Evolutionary conservation across 2,329 filamentous ascomycete genomes (phyloP).

Genomic region (Exophiala aquamarina): DNA sequence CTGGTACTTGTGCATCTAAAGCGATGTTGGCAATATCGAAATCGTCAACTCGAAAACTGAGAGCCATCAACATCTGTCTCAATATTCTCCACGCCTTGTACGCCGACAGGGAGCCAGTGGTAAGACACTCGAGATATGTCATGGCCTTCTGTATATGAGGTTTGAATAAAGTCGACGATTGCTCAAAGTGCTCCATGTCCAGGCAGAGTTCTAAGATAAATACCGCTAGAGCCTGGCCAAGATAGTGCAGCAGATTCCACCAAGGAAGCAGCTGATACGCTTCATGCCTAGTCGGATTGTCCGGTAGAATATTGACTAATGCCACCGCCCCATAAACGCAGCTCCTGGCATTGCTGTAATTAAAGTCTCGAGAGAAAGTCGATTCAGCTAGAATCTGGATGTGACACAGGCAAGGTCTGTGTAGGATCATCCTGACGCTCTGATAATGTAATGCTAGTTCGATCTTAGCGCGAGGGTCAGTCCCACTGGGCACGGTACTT

Average conservation of each 20-base stretch:
- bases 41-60: background rate
- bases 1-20: background rate
- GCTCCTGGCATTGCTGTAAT: background rate
- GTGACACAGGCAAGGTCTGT: slow-evolving; percentile 3
- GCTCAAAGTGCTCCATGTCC: background rate
- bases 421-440: slow-evolving; percentile 1
- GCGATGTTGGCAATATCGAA: background rate
- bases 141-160: slow-evolving; percentile 2
- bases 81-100: slow-evolving; percentile 5
- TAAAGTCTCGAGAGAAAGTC: background rate
- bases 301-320: slow-evolving; percentile 1
- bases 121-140: slow-evolving; percentile 1
- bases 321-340: background rate
- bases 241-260: slow-evolving; percentile 4
- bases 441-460: background rate
- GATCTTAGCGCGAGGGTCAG: slow-evolving; percentile 1
- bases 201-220: slow-evolving; percentile 1
- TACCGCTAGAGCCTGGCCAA: slow-evolving; percentile 2
- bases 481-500: background rate
- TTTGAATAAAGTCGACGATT: background rate
- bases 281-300: background rate
- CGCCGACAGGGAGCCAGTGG: background rate
- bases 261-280: background rate
- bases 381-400: background rate
- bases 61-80: background rate